phyloP scores from a whole-genome alignment of 495 filamentous ascomycete species.

The Amniculicola lignicola region DNA sequence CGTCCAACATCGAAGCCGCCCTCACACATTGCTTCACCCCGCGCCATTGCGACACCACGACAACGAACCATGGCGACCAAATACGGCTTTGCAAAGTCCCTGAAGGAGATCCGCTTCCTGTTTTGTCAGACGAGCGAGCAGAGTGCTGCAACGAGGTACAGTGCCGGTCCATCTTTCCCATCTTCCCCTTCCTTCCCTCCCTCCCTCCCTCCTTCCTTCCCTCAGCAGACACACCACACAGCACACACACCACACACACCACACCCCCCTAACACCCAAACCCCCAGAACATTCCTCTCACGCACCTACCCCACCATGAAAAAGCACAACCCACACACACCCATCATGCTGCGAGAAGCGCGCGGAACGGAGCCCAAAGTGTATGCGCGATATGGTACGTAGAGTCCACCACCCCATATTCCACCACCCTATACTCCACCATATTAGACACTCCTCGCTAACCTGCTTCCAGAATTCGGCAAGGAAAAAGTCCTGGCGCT shows the following conservation, averaged over 20 bases:
- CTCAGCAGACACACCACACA: too few relatives aligned
- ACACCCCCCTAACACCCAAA: neutral
- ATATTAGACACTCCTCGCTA: neutral
- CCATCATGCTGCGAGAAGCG: constrained; percentile 93
- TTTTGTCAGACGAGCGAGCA: constrained; percentile 92
- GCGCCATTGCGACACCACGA: constrained; percentile 1
- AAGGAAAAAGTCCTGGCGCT: constrained; percentile 83
- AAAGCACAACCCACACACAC: constrained; percentile 93
- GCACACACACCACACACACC: neutral
- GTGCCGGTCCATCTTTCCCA: neutral
- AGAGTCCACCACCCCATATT: neutral
- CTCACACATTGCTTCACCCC: too few relatives aligned
- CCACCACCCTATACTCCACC: neutral
- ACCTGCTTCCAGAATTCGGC: constrained; percentile 62
- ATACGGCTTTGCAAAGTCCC: constrained; percentile 79
- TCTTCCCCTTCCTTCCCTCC: too few relatives aligned
- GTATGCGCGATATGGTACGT: constrained; percentile 89
- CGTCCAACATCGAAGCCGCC: too few relatives aligned
- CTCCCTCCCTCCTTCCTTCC: too few relatives aligned
- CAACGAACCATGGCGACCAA: constrained; percentile 72
- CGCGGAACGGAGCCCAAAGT: constrained; percentile 74
- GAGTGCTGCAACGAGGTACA: constrained; percentile 78
- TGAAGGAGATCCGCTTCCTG: constrained; percentile 95
- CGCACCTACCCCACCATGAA: constrained; percentile 98
- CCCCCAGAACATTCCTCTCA: too few relatives aligned